Base-by-base conservation (phyloP, 129 eudicot genomes). In the Solidago caesia region DNA sequence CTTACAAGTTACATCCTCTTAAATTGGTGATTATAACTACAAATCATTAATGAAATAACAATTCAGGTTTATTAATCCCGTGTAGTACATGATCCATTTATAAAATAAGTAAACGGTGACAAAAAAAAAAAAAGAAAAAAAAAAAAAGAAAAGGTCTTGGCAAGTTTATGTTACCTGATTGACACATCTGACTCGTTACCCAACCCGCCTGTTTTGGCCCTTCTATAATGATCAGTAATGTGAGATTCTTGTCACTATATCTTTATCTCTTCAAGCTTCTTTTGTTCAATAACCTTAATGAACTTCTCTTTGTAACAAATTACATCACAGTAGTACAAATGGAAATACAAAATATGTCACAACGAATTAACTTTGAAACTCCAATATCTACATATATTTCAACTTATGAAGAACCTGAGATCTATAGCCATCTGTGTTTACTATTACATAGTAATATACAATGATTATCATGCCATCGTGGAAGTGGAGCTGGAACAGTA, bases 381-480 rank as follows among this genome's bases (percentile, higher is more conserved):
- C 3, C 39, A 33, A 33, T 33, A 33, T 33, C 39, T 33, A 16
- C 27, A 5, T 56, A 56, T 56, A 56, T 56, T 6, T 56, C 29
- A 56, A 15, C 61, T 56, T 56, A 15, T 4, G 29, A n/a, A 56
- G 21, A 56, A 56, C 27, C 61, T 56, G 59, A 5, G 29, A 39
- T 42, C 15, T 63, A 63, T 44, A 63, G 2, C 45, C 47, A 33
- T 63, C 16, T 63, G 44, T 63, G 47, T 39, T 63, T 63, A 41
- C 68, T 63, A 63, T 39, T 42, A 56, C 11, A 56, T 56, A 56
- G 21, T 16, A 33, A 33, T 71, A 57, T 9, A 26, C 48, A 71
- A 55, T 71, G 41, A 55, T 70, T 6, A 71, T 33, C 42, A 71
- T 43, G 77, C 77, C 62, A 74, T 74, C 13, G 21, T 5, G 41